Conservation (phyloP, 495 filamentous ascomycete genomes). For the Opeltia flavorubescens region DNA sequence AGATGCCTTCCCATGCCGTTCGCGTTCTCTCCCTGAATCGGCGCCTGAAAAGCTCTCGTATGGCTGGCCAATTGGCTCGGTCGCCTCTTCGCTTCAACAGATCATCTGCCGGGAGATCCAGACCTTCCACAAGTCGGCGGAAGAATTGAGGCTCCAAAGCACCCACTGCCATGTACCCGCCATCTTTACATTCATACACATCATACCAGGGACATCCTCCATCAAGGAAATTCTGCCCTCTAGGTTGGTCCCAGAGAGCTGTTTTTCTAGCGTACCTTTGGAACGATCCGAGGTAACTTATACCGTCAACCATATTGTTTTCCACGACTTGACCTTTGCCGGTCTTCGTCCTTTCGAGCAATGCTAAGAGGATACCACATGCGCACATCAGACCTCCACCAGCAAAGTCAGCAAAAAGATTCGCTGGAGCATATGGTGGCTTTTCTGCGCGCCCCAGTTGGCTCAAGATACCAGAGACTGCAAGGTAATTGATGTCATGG, state of each 20-base stretch:
- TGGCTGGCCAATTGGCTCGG: conserved; percentile 45
- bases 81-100: conserved; percentile 43
- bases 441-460: conserved; percentile 56
- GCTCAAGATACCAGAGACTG: conserved; percentile 65
- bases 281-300: conserved; percentile 61
- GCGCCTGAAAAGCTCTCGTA: conserved; percentile 44
- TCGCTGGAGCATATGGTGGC: conserved; percentile 64
- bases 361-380: conserved; percentile 32
- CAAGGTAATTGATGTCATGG: conserved; percentile 97
- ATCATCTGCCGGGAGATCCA: conserved; percentile 38
- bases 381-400: conserved; percentile 72
- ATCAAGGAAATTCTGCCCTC: conserved; percentile 71
- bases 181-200: conserved; percentile 70
- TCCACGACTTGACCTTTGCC: conserved; percentile 80
- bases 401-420: conserved; percentile 81
- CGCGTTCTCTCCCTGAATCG: conserved; percentile 63
- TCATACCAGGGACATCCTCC: conserved; percentile 79
- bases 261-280: conserved; percentile 48
- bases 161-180: conserved; percentile 79
- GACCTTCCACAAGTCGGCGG: conserved; percentile 43
- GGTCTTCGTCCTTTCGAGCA: conserved; percentile 27
- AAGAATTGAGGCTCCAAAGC: conserved; percentile 85
- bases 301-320: conserved; percentile 92
- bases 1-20: conserved; percentile 69
- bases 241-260: conserved; percentile 40